phyloP scores from a whole-genome alignment of 805 yeast genomes.

The Suhomyces sp. region DNA sequence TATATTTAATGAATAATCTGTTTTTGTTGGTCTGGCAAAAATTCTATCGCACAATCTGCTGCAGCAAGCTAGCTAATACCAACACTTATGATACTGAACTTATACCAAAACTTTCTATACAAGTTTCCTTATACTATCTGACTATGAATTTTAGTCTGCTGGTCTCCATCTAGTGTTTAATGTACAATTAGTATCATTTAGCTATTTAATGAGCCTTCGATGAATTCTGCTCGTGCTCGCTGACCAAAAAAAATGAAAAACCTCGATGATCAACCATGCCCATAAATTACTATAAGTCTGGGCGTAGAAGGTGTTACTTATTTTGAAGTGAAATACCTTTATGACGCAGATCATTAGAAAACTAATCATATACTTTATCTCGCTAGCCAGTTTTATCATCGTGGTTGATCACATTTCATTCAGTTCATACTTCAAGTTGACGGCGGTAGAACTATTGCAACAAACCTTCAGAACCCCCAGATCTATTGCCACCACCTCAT shows the following conservation, averaged over 20 bases:
- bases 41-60: too few species aligned
- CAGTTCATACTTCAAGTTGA: background rate
- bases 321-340: background rate
- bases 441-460: background rate
- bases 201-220: too few species aligned
- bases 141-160: too few species aligned
- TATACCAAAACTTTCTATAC: too few species aligned
- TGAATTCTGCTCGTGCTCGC: too few species aligned
- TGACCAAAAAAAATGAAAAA: background rate
- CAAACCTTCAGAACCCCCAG: background rate
- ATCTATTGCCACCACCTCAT: slow-evolving; percentile 1
- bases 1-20: too few species aligned
- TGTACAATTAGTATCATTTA: too few species aligned
- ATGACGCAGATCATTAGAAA: background rate
- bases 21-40: too few species aligned
- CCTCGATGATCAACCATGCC: background rate
- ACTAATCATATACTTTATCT: background rate
- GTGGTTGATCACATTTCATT: background rate
- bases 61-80: too few species aligned
- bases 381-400: background rate
- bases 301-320: background rate
- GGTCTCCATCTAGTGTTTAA: too few species aligned
- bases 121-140: too few species aligned
- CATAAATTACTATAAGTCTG: background rate
- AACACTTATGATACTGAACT: too few species aligned